These are phyloP conservation scores for Dipteronia sinensis DNA, from an alignment of 345 rosid genomes.

Conservation along the genomic window DNA sequence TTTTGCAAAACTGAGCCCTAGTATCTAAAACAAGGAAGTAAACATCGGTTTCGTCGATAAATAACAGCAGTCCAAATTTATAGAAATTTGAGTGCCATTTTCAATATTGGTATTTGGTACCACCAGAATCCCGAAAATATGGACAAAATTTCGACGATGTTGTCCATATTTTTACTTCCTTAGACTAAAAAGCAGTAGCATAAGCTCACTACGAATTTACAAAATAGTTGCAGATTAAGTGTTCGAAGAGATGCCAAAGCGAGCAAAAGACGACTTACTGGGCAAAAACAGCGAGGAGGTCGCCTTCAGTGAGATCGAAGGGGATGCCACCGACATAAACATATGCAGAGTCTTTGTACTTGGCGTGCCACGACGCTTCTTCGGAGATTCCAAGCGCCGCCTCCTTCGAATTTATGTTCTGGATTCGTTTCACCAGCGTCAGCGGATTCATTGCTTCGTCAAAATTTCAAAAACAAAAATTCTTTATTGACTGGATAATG, in stretches of 20 bases:
- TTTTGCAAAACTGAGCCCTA: background rate
- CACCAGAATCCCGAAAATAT: too few relatives aligned
- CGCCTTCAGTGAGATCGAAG: constrained; percentile 94
- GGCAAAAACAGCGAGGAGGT: constrained; percentile 88
- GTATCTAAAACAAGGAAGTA: background rate
- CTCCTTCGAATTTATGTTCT: constrained; percentile 74
- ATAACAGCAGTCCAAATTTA: too few relatives aligned
- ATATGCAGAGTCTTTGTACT: constrained; percentile 86
- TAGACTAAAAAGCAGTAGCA: too few relatives aligned
- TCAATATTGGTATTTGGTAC: too few relatives aligned
- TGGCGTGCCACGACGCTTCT: constrained; percentile 94
- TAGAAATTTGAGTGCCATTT: too few relatives aligned
- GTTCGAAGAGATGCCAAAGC: background rate
- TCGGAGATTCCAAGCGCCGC: constrained; percentile 80
- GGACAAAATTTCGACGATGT: too few relatives aligned
- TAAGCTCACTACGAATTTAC: background rate
- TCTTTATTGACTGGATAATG: too few relatives aligned
- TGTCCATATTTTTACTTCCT: too few relatives aligned
- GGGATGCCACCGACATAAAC: constrained; percentile 83
- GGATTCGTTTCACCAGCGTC: constrained; percentile 77
- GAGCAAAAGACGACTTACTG: constrained; percentile 48
- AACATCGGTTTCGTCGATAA: background rate
- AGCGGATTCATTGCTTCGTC: constrained; percentile 66
- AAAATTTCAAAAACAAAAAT: too few relatives aligned
- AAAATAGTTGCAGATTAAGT: background rate